Evolutionary conservation across 2,329 filamentous ascomycete genomes (phyloP), one percentile per base, ranked within the genome.

Genomic region (Botrytis galanthina): DNA sequence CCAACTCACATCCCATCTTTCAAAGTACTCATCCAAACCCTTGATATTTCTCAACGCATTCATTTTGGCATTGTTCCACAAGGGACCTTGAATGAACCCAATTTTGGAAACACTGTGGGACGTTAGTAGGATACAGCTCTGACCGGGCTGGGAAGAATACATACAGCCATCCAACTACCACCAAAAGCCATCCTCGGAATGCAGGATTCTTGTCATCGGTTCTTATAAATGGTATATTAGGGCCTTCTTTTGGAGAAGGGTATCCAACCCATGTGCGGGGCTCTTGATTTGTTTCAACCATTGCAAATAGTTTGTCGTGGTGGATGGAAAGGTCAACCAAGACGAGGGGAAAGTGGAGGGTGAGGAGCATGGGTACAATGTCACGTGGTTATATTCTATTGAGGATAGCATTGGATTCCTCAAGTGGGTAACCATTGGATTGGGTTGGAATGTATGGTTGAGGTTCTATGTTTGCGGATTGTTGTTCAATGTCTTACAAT

Each of bases 21-120:
- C 84, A 16, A 84, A 75, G 71, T 86, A 84, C 9, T 82, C 72
- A 12, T 83, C 82, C 22, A 90, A 82, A 18, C 81, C 83, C 1
- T 85, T 82, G 20, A 88, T 81, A 64, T 85, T 81, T 74, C 84
- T 86, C 75, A 87, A 79, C 29, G 78, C 80, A 44, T 83, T 84
- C 73, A 90, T 88, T 42, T 86, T 82, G 66, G 92, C 91, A 83
- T 94, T 93, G 67, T 83, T 84, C 91, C 91, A 97, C 75, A 95
- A 86, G 63, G 88, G 82, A 73, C 85, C 87, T 74, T 92, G 91
- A 14, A 95, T 75, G 61, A 87, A 85, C 18, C 84, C 83, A n/a
- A 90, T 83, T 39, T 87, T 88, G 1, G 88, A 84, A 61, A 94
- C 82, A 32, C 91, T 37, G 20, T n/a, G 39, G 44, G 60, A 35